phyloP scores from a whole-genome alignment of 139 green algal species.

The Tetraselmis chui region DNA sequence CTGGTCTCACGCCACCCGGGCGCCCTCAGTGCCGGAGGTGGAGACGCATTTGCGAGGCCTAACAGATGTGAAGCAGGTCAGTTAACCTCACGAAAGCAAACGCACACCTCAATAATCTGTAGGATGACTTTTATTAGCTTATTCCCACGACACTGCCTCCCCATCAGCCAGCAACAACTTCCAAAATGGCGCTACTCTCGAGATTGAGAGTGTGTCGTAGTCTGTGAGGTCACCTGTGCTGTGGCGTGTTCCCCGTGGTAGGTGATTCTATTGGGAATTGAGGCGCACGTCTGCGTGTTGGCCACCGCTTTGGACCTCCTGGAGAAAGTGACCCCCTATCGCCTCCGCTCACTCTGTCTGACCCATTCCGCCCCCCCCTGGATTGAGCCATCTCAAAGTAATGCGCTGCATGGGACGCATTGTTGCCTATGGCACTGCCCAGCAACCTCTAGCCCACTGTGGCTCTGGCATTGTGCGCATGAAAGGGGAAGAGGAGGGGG shows the following conservation, averaged over 20 bases:
- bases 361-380: too few species aligned
- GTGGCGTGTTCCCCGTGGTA: conserved; percentile 10
- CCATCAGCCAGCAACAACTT: background rate
- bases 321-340: conserved; percentile 12
- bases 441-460: too few species aligned
- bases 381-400: too few species aligned
- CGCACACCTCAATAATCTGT: background rate
- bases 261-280: conserved; percentile 76
- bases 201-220: conserved; percentile 1
- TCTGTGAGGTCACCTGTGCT: background rate
- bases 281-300: conserved; percentile 87
- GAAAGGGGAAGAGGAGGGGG: too few species aligned
- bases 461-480: too few species aligned
- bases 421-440: too few species aligned
- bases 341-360: too few species aligned
- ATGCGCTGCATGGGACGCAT: too few species aligned
- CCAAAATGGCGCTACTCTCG: background rate
- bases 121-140: too few species aligned
- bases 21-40: conserved; percentile 40
- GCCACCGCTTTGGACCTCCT: conserved; percentile 74
- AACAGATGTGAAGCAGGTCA: conserved; percentile 32
- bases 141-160: too few species aligned
- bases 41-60: conserved; percentile 14
- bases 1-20: too few species aligned
- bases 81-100: background rate